phyloP scores from a whole-genome alignment of 768 basidiomycete species.

The Scleroderma bovista region DNA sequence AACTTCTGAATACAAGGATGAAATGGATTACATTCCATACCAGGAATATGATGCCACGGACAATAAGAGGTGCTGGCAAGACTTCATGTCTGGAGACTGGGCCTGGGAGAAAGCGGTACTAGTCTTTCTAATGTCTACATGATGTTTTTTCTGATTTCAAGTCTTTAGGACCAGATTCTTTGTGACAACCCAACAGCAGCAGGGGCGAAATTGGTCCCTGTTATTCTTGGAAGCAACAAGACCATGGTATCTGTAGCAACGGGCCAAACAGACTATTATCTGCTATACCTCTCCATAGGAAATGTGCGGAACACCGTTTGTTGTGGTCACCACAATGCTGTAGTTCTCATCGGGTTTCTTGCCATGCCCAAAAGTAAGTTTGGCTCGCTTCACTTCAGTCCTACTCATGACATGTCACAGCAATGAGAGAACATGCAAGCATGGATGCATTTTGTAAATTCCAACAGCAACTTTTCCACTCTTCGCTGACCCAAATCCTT shows the following conservation, averaged over 20 bases:
- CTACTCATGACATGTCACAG: background rate
- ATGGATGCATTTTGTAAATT: constrained; percentile 12
- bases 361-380: constrained; percentile 26
- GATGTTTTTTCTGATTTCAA: background rate
- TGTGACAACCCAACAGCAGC: constrained; percentile 13
- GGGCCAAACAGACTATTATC: constrained; percentile 4
- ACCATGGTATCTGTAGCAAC: constrained; percentile 6
- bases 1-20: constrained; percentile 16
- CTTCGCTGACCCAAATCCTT: constrained; percentile 10
- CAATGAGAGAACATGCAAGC: constrained; percentile 2
- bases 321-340: constrained; percentile 1
- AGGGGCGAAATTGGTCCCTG: constrained; percentile 15
- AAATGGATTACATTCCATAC: constrained; percentile 17
- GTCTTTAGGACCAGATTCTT: constrained; percentile 1
- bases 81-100: constrained; percentile 11
- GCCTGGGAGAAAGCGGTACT: constrained; percentile 10
- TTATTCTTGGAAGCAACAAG: constrained; percentile 9
- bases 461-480: constrained; percentile 16
- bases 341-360: constrained; percentile 23
- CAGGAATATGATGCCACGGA: constrained; percentile 2
- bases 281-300: constrained; percentile 5
- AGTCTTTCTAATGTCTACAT: background rate
- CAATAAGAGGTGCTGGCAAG: background rate
- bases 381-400: background rate
- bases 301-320: constrained; percentile 5